Percentiles rank a stretch among this genome's conserved stretches.
Conservation (phyloP, 441 rosid species). For the Jatropha podagrica region DNA sequence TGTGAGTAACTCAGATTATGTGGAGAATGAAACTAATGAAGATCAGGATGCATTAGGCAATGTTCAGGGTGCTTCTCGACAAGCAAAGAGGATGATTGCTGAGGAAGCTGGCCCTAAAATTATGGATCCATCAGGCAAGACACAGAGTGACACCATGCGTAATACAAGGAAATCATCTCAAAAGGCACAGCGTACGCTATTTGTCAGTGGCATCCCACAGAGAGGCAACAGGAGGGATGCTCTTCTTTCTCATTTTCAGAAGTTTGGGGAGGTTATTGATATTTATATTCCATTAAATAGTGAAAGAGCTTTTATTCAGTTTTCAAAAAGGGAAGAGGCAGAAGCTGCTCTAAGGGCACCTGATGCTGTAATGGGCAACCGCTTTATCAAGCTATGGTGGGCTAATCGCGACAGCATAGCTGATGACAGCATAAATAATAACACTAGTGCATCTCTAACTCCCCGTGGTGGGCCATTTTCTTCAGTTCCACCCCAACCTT, state of each 20-base stretch:
- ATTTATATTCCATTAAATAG: slow-evolving; percentile 79
- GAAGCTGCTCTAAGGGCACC: slow-evolving; percentile 97
- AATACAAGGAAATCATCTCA: slow-evolving; percentile 64
- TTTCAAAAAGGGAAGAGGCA: slow-evolving; percentile 94
- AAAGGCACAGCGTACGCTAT: slow-evolving; percentile 83
- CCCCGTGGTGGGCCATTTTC: slow-evolving; percentile 43
- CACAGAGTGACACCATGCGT: slow-evolving; percentile 41
- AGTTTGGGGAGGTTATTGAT: slow-evolving; percentile 91
- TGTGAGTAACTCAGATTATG: slow-evolving; percentile 39
- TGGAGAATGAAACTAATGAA: slow-evolving; percentile 57
- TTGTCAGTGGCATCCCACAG: slow-evolving; percentile 84
- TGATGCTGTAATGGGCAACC: slow-evolving; percentile 99
- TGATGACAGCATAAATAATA: slow-evolving; percentile 54
- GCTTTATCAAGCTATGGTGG: slow-evolving; percentile 99
- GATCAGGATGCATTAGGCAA: slow-evolving; percentile 37
- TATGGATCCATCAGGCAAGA: slow-evolving; percentile 44
- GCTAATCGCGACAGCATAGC: slow-evolving; percentile 94
- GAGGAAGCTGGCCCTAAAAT: slow-evolving; percentile 49
- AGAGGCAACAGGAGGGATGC: slow-evolving; percentile 75
- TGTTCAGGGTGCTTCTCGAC: slow-evolving; percentile 40
- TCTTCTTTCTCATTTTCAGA: slow-evolving; percentile 88
- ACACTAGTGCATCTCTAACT: slow-evolving; percentile 38
- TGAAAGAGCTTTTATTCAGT: slow-evolving; percentile 94
- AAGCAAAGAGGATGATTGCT: slow-evolving; percentile 46
- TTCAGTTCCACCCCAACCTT: slow-evolving; percentile 39